Base-by-base conservation (phyloP, 1,139 yeast genomes). In the Blastobotrys elegans region DNA sequence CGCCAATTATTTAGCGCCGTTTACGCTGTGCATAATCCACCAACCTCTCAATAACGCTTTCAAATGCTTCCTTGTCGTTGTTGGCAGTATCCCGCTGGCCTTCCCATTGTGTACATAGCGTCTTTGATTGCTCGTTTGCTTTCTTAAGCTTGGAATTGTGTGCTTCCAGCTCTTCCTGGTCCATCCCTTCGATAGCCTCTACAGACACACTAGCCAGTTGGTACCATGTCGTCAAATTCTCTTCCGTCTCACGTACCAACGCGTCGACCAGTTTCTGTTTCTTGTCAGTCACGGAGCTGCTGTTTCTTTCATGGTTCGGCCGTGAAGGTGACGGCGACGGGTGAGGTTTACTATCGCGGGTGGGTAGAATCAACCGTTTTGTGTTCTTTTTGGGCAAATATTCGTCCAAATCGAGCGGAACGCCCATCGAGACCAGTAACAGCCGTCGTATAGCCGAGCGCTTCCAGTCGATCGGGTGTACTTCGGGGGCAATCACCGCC, bases 31-130 rank as follows among this genome's bases (percentile, higher is more conserved):
- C 80, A 61, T 82, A 81, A 18, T 85, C 90, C 32, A 82, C 81
- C 53, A 82, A 68, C 54, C 80, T 80, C 61, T 82, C 88, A 32
- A 83, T 84, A 53, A 83, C 87, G 4, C 79, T 72, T 58, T 83
- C 89, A 58, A 80, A 82, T 13, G 83, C 78, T 46, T 77, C 79
- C 55, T 79, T 77, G 57, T 82, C 83, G 46, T 71, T 72, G 50
- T 69, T 68, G 13, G 74, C 69, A 29, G 68, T 74, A 43, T 63
- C 59, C 47, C 69, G 64, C 56, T 73, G 72, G 49, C 71, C 63
- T 34, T 68, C 71, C 84, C 84, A 81, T 27, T 73, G 66, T 39
- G 76, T 71, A 39, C 75, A 64, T 35, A 77, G 59, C 40, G 56
- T 60, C 10, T 73, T 59, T 16, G 72, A 71, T n/a, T 51, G 56